Conservation (phyloP, 176 grass and related monocot genomes). For the Oryza rufipogon region DNA sequence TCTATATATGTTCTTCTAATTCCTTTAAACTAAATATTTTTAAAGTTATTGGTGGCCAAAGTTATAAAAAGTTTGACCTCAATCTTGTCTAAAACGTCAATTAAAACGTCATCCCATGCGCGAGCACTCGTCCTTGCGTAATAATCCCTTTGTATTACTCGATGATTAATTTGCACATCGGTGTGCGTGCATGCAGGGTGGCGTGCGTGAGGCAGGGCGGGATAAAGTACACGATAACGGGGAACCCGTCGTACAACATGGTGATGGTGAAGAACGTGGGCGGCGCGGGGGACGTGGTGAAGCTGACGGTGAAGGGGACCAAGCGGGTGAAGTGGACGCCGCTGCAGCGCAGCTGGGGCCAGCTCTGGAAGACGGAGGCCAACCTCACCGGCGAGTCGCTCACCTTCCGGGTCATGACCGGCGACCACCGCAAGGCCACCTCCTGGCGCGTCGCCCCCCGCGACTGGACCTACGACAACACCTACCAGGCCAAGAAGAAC, state of each 20-base stretch:
- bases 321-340: constrained; percentile 62
- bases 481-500: constrained; percentile 67
- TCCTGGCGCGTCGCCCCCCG: constrained; percentile 60
- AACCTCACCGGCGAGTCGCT: constrained; percentile 70
- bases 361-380: constrained; percentile 59
- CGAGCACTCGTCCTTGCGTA: too few relatives aligned
- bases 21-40: too few relatives aligned
- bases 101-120: too few relatives aligned
- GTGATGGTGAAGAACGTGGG: constrained; percentile 66
- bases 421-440: constrained; percentile 72
- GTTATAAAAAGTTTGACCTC: too few relatives aligned
- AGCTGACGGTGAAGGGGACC: constrained; percentile 62
- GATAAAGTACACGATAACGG: constrained; percentile 61
- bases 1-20: too few relatives aligned
- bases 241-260: constrained; percentile 73
- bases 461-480: constrained; percentile 66
- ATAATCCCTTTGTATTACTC: too few relatives aligned
- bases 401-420: constrained; percentile 55
- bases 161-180: too few relatives aligned
- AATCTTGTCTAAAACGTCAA: too few relatives aligned
- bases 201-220: constrained; percentile 58
- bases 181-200: constrained; percentile 7
- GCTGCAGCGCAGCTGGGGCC: constrained; percentile 71
- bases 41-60: too few relatives aligned
- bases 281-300: constrained; percentile 66